These are phyloP conservation scores for Lentinula sp. DNA, from an alignment of 768 basidiomycete genomes.

Conservation along the genomic window DNA sequence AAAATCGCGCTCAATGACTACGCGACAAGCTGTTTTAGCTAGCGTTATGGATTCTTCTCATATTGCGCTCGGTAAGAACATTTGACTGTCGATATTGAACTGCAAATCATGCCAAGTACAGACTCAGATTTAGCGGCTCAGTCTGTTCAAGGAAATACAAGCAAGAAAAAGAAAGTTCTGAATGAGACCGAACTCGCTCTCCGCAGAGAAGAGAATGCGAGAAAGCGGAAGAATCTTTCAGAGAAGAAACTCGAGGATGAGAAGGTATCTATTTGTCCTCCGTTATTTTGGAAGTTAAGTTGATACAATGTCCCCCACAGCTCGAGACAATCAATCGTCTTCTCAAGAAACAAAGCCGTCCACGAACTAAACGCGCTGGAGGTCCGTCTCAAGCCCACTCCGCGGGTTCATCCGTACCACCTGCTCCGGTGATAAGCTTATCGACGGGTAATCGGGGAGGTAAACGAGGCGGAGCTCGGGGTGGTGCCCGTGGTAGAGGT, in stretches of 20 bases:
- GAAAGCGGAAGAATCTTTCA: slow-evolving; percentile 73
- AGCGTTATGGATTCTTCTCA: slow-evolving; percentile 65
- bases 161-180: slow-evolving; percentile 55
- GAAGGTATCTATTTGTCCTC: slow-evolving; percentile 43
- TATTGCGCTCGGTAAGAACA: slow-evolving; percentile 50
- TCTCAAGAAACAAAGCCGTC: slow-evolving; percentile 76
- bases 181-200: slow-evolving; percentile 71
- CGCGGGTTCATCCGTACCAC: slow-evolving; percentile 1
- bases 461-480: not conserved
- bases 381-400: not conserved
- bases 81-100: not conserved
- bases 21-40: slow-evolving; percentile 65
- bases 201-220: slow-evolving; percentile 72
- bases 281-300: not conserved
- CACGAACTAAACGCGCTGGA: slow-evolving; percentile 47
- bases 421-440: not conserved
- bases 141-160: slow-evolving; percentile 1
- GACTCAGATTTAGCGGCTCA: slow-evolving; percentile 3
- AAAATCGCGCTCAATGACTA: slow-evolving; percentile 36
- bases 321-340: slow-evolving; percentile 87
- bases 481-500: not conserved
- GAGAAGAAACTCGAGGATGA: slow-evolving; percentile 86
- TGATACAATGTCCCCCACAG: slow-evolving; percentile 25
- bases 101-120: not conserved
- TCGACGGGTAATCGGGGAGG: not conserved